phyloP scores from a whole-genome alignment of 768 basidiomycete species.

The Psilocybe cubensis region DNA sequence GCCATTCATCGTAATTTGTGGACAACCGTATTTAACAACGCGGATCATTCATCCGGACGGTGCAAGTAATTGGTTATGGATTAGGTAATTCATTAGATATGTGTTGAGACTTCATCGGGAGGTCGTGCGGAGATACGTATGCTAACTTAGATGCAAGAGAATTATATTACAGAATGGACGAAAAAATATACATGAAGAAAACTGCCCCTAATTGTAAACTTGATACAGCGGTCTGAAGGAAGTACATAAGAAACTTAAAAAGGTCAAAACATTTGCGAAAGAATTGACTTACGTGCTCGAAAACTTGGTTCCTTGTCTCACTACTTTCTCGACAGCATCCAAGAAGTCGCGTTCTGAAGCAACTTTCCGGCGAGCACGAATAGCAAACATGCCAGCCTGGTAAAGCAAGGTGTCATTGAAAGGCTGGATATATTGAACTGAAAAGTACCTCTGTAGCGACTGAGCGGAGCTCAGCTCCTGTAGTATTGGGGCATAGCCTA shows the following conservation, averaged over 20 bases:
- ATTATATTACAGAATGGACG: constrained; percentile 12
- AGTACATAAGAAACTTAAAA: constrained; percentile 14
- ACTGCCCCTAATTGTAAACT: constrained; percentile 79
- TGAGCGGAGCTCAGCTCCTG: constrained; percentile 96
- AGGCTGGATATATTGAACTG: background rate
- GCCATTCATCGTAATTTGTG: background rate
- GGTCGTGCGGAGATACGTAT: background rate
- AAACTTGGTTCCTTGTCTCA: constrained; percentile 97
- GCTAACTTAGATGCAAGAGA: background rate
- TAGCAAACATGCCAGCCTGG: constrained; percentile 99
- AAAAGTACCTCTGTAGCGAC: constrained; percentile 91
- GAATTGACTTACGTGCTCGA: constrained; percentile 81
- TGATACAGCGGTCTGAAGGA: constrained; percentile 82
- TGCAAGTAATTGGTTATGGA: background rate
- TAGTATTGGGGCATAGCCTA: constrained; percentile 95
- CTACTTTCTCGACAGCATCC: constrained; percentile 98
- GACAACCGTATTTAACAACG: background rate
- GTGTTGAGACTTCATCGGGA: too few relatives aligned
- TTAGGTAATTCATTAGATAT: background rate
- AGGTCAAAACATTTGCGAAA: background rate
- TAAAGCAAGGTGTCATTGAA: constrained; percentile 1
- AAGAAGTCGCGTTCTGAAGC: constrained; percentile 97
- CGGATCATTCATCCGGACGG: background rate
- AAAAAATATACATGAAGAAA: constrained; percentile 8
- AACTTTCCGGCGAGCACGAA: constrained; percentile 94